These are phyloP conservation scores for Clitopilus hobsonii DNA, from an alignment of 768 basidiomycete species.

Conservation along the genomic window DNA sequence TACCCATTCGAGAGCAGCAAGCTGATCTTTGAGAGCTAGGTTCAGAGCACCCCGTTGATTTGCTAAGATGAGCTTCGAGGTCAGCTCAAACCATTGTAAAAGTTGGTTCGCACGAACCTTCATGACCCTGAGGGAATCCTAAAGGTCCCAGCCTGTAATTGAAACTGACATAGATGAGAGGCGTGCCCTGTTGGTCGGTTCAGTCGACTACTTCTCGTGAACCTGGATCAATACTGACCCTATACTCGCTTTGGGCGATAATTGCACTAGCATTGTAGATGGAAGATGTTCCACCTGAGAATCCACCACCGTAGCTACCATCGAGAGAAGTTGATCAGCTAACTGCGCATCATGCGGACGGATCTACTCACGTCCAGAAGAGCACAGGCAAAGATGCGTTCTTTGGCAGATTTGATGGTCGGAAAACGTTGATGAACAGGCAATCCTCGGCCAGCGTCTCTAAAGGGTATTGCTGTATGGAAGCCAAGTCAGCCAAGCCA, in stretches of 20 bases:
- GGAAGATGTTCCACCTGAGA: slow-evolving; percentile 13
- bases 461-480: slow-evolving; percentile 10
- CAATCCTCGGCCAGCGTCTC: slow-evolving; percentile 48
- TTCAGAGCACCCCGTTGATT: slow-evolving; percentile 24
- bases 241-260: slow-evolving; percentile 18
- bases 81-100: not conserved
- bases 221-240: slow-evolving; percentile 11
- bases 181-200: slow-evolving; percentile 22
- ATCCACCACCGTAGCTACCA: slow-evolving; percentile 20
- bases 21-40: slow-evolving; percentile 35
- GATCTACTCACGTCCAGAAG: slow-evolving; percentile 31
- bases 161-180: slow-evolving; percentile 41
- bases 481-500: slow-evolving; percentile 7
- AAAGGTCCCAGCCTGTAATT: slow-evolving; percentile 32
- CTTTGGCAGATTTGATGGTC: slow-evolving; percentile 33
- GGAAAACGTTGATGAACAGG: slow-evolving; percentile 53
- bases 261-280: slow-evolving; percentile 20
- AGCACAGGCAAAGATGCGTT: slow-evolving; percentile 32
- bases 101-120: slow-evolving; percentile 12
- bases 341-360: not conserved
- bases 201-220: not conserved
- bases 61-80: not conserved
- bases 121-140: slow-evolving; percentile 30
- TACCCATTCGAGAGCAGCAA: slow-evolving; percentile 41
- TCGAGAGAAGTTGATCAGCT: not conserved